Evolutionary conservation across 768 basidiomycete species (phyloP).

Genomic region (Fomitopsis pulvina): DNA sequence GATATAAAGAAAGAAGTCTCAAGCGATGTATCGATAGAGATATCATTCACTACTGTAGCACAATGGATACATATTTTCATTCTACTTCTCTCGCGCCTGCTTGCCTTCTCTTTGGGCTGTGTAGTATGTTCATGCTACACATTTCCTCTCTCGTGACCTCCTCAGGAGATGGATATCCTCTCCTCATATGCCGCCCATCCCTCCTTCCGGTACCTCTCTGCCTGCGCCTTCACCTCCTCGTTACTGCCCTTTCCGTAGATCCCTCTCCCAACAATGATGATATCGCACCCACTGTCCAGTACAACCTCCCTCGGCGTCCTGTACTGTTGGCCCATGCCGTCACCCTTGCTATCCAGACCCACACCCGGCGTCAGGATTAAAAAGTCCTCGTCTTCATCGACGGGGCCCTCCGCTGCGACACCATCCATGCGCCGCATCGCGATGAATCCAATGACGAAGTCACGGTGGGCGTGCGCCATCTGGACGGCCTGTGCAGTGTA

Average conservation of each 20-base stretch:
- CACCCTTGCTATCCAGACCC: constrained; percentile 57
- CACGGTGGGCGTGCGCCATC: constrained; percentile 76
- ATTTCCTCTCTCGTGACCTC: background rate
- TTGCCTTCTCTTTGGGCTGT: background rate
- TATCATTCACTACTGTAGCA: background rate
- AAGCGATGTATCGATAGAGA: background rate
- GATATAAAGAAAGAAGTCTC: background rate
- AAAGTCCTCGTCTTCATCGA: constrained; percentile 70
- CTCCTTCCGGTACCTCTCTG: constrained; percentile 75
- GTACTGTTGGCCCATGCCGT: constrained; percentile 93
- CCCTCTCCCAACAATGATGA: constrained; percentile 96
- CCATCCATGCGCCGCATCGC: constrained; percentile 82
- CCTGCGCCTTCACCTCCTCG: constrained; percentile 49
- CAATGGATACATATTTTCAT: background rate
- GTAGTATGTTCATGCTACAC: background rate
- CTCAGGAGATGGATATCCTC: constrained; percentile 7
- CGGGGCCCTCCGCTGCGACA: constrained; percentile 27
- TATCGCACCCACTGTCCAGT: constrained; percentile 76
- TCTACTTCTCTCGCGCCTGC: background rate
- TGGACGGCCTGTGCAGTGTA: constrained; percentile 83
- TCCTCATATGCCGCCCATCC: constrained; percentile 84
- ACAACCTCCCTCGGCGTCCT: constrained; percentile 84
- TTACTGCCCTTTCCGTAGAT: constrained; percentile 67
- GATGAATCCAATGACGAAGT: constrained; percentile 96
- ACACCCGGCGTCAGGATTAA: constrained; percentile 91